Conservation (phyloP, 345 rosid genomes). For the Sisymbrium irio region DNA sequence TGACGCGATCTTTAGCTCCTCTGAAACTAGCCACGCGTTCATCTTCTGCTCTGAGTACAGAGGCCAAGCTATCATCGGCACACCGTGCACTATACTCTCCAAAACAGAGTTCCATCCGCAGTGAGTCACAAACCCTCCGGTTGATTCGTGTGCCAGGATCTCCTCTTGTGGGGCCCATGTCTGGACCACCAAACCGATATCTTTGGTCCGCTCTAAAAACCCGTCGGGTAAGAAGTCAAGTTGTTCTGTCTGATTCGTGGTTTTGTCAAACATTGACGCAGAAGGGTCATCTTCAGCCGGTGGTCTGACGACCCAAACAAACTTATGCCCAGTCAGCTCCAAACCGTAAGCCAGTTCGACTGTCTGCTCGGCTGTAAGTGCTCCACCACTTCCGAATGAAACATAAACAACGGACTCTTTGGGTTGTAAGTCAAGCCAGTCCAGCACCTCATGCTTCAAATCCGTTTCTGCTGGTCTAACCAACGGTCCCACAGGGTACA, state of each 20-base stretch:
- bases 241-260: not conserved
- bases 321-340: slow-evolving; percentile 35
- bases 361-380: slow-evolving; percentile 38
- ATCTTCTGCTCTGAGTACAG: slow-evolving; percentile 53
- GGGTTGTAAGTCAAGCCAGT: slow-evolving; percentile 46
- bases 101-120: slow-evolving; percentile 59
- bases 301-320: slow-evolving; percentile 45
- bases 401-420: slow-evolving; percentile 41
- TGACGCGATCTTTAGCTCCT: slow-evolving; percentile 42
- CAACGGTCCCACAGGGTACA: slow-evolving; percentile 43
- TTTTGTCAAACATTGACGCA: slow-evolving; percentile 28
- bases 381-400: slow-evolving; percentile 50
- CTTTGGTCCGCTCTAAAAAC: slow-evolving; percentile 35
- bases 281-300: slow-evolving; percentile 40
- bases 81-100: slow-evolving; percentile 48
- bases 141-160: slow-evolving; percentile 43
- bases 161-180: slow-evolving; percentile 52
- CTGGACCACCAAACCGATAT: slow-evolving; percentile 36
- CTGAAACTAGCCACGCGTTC: slow-evolving; percentile 46
- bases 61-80: slow-evolving; percentile 67
- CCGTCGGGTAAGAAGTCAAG: slow-evolving; percentile 42
- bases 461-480: slow-evolving; percentile 22
- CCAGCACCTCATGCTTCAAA: slow-evolving; percentile 22
- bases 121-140: slow-evolving; percentile 50
- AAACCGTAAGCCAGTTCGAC: slow-evolving; percentile 47